Evolutionary conservation across 805 yeast genomes (phyloP).

Genomic region (Ogataea salicorniae): DNA sequence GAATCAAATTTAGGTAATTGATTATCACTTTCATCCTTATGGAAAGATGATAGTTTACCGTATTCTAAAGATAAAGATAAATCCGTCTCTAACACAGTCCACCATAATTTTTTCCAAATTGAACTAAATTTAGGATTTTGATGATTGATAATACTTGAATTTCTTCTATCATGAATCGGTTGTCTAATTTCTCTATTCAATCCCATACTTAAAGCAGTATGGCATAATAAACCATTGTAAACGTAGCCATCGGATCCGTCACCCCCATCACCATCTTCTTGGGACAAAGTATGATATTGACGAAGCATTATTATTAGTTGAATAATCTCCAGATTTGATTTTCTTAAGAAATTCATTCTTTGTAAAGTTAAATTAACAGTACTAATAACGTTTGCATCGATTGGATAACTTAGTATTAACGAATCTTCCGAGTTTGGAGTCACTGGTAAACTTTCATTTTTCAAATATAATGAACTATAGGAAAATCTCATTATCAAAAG

Average conservation of each 20-base stretch:
- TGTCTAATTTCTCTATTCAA: conserved; percentile 36
- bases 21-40: conserved; percentile 15
- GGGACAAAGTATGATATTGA: conserved; percentile 37
- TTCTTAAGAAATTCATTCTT: conserved; percentile 35
- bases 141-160: background rate
- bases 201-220: conserved; percentile 41
- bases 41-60: conserved; percentile 21
- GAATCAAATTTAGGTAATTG: conserved; percentile 10
- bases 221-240: conserved; percentile 32
- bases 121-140: conserved; percentile 14
- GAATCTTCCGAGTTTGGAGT: conserved; percentile 16
- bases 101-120: conserved; percentile 30
- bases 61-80: conserved; percentile 15
- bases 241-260: conserved; percentile 38
- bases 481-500: conserved; percentile 26
- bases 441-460: conserved; percentile 10
- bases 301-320: conserved; percentile 39
- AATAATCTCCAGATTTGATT: conserved; percentile 36
- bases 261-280: conserved; percentile 48
- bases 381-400: conserved; percentile 34
- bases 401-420: conserved; percentile 32
- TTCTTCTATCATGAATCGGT: conserved; percentile 5
- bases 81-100: conserved; percentile 19
- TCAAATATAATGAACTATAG: conserved; percentile 19
- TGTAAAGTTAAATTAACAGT: conserved; percentile 36